Conservation (phyloP, 495 filamentous ascomycete genomes). For the Penicillium dipodomyicola region DNA sequence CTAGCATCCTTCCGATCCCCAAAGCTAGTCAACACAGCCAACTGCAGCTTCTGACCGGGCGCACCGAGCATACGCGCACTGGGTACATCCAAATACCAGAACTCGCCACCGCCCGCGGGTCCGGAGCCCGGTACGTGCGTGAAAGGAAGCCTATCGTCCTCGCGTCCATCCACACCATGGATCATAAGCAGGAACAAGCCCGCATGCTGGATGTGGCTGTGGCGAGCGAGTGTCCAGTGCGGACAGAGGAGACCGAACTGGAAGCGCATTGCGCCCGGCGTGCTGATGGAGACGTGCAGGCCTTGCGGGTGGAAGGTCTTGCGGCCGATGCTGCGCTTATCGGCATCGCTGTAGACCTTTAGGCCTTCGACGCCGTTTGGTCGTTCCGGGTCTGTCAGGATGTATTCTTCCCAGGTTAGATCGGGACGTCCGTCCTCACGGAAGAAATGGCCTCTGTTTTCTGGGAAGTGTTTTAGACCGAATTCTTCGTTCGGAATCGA, state of each 20-base stretch:
- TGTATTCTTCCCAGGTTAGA: slow-evolving; percentile 77
- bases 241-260: slow-evolving; percentile 71
- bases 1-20: slow-evolving; percentile 63
- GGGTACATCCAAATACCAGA: slow-evolving; percentile 74
- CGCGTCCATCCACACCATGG: slow-evolving; percentile 61
- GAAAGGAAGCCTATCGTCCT: slow-evolving; percentile 65
- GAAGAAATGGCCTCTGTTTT: slow-evolving; percentile 64
- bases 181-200: slow-evolving; percentile 65
- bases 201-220: slow-evolving; percentile 57
- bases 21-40: slow-evolving; percentile 59
- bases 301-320: slow-evolving; percentile 57
- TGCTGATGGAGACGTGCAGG: slow-evolving; percentile 56
- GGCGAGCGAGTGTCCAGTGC: slow-evolving; percentile 70
- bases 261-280: slow-evolving; percentile 61
- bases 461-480: slow-evolving; percentile 74
- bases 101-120: slow-evolving; percentile 60
- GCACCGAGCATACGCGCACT: slow-evolving; percentile 60
- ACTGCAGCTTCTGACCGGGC: slow-evolving; percentile 61
- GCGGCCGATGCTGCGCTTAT: slow-evolving; percentile 63
- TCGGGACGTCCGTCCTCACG: slow-evolving; percentile 56
- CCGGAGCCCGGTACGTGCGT: slow-evolving; percentile 37
- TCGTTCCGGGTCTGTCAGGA: slow-evolving; percentile 50
- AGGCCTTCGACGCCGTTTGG: slow-evolving; percentile 44
- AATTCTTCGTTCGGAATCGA: slow-evolving; percentile 81
- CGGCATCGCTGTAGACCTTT: slow-evolving; percentile 50